Conservation (phyloP, 2,329 filamentous ascomycete species). For the Claviceps purpurea region DNA sequence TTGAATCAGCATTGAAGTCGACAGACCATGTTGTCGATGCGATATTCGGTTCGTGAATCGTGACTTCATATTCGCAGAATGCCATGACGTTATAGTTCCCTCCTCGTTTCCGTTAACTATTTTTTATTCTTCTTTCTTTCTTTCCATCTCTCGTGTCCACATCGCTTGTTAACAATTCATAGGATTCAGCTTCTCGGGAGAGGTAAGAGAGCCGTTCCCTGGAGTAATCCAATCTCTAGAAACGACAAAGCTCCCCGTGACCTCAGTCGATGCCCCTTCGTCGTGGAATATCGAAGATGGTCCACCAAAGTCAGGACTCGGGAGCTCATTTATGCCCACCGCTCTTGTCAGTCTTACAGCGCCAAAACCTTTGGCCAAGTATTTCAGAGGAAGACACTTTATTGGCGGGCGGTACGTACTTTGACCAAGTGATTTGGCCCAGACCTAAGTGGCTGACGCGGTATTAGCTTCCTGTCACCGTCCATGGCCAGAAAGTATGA, state of each 20-base stretch:
- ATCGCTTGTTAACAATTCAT: background rate
- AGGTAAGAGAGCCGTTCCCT: slow-evolving; percentile 85
- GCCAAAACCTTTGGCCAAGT: slow-evolving; percentile 76
- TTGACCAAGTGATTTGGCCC: background rate
- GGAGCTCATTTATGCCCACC: slow-evolving; percentile 66
- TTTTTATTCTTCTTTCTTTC: background rate
- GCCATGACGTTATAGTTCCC: background rate
- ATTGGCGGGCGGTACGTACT: slow-evolving; percentile 61
- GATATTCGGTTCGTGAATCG: slow-evolving; percentile 62
- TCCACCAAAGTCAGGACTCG: slow-evolving; percentile 63
- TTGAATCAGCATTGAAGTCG: slow-evolving; percentile 48
- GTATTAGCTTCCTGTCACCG: slow-evolving; percentile 59
- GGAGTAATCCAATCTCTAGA: slow-evolving; percentile 67
- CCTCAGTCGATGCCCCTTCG: slow-evolving; percentile 84
- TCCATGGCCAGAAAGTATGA: slow-evolving; percentile 74
- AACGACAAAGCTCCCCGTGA: slow-evolving; percentile 59
- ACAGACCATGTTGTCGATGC: slow-evolving; percentile 81
- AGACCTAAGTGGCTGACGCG: slow-evolving; percentile 7
- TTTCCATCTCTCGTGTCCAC: too few species aligned
- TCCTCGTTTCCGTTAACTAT: background rate
- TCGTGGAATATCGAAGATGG: slow-evolving; percentile 89
- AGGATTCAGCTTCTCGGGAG: slow-evolving; percentile 86
- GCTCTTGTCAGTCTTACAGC: slow-evolving; percentile 82
- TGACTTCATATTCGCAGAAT: slow-evolving; percentile 5
- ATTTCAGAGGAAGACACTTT: slow-evolving; percentile 82